Base-by-base conservation (phyloP, 2,329 filamentous ascomycete species). In the Triangularia setosa region DNA sequence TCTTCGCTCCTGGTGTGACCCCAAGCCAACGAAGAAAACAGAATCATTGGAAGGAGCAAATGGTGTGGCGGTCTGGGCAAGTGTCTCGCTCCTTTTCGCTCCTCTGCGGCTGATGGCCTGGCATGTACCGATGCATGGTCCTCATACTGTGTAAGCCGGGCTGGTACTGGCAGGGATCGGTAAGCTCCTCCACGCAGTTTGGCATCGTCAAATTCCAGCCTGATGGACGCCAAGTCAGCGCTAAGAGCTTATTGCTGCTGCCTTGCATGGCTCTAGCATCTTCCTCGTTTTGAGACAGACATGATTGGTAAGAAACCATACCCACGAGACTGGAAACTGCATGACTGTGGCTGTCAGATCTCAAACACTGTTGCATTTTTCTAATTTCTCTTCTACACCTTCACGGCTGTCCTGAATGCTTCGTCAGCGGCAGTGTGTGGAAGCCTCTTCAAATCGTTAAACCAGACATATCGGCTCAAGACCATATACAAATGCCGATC, bases 401-500 rank as follows among this genome's bases (percentile, higher is more conserved):
- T 48, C n/a, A 25, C 24, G 14, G 27, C 57, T 58, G 25, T 52
- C 11, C 54, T 54, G 33, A 14, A 56, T 64, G 40, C n/a, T 60
- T 35, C 58, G 9, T 28, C 52, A 55, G 21, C 24, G 23, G 52
- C n/a, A 14, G 25, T 24, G 11, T 54, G 61, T 11, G 64, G 61
- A n/a, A 70, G 55, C 44, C 65, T 62, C 27, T 67, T 69, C 11
- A 71, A 63, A 61, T 71, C 69, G 61, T 79, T 79, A 65, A 77
- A 77, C 77, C 77, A 79, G 40, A 78, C 75, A 63, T 79, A 77
- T 48, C 77, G 75, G 66, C 76, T 78, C 8, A 77, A 56, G 1
- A 78, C 63, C 72, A 79, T 71, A 67, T 79, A 79, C 63, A 79
- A 44, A 44, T 75, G 71, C 16, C 77, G 71, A 62, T 79, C 77